Percentiles rank a stretch among this genome's conserved stretches.
Evolutionary conservation across 805 yeast genomes (phyloP).

Genomic region (Cyberlindnera suaveolens): DNA sequence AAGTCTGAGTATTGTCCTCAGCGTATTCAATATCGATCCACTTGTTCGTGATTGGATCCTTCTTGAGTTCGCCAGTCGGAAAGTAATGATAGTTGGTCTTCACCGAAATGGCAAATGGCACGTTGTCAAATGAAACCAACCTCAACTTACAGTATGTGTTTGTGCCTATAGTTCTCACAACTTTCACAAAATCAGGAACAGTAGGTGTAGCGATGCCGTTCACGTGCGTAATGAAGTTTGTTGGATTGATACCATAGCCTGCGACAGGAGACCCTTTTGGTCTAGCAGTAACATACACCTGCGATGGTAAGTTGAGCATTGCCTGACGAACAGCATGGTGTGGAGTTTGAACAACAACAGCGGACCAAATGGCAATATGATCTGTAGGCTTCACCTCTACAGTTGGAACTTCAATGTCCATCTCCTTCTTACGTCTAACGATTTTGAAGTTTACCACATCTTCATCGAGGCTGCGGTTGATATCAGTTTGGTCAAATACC

Average conservation of each 20-base stretch:
- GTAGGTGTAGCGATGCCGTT: conserved; percentile 71
- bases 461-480: conserved; percentile 30
- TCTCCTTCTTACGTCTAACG: conserved; percentile 63
- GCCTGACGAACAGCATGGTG: conserved; percentile 89
- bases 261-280: conserved; percentile 82
- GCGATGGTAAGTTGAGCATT: conserved; percentile 68
- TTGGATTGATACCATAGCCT: conserved; percentile 71
- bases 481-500: conserved; percentile 61
- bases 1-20: conserved; percentile 25
- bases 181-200: conserved; percentile 57
- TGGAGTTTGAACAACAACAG: conserved; percentile 79
- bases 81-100: conserved; percentile 88
- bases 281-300: conserved; percentile 74
- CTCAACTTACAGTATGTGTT: conserved; percentile 76
- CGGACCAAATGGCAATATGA: conserved; percentile 75
- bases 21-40: conserved; percentile 52
- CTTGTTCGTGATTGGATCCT: conserved; percentile 37
- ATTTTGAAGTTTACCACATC: conserved; percentile 50
- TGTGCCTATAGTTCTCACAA: conserved; percentile 68
- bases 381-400: conserved; percentile 56
- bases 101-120: conserved; percentile 79
- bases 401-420: conserved; percentile 59
- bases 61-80: conserved; percentile 60
- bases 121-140: conserved; percentile 76
- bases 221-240: conserved; percentile 85